A percentile compares a stretch with the other conserved stretches of the same genome.
phyloP scores from a whole-genome alignment of 2,329 filamentous ascomycete species.

The Rosellinia necatrix region DNA sequence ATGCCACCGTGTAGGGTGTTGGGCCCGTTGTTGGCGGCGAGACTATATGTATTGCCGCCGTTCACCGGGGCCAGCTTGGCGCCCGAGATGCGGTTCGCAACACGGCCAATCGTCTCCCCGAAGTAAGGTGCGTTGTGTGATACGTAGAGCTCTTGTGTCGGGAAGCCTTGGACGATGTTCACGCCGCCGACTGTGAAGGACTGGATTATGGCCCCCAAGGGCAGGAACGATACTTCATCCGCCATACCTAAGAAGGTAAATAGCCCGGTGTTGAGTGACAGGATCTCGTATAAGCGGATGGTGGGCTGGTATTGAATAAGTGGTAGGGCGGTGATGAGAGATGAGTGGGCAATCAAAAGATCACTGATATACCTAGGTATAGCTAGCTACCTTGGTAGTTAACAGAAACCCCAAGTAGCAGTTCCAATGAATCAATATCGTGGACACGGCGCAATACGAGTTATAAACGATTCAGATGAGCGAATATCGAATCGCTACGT shows the following conservation, averaged over 20 bases:
- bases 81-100: conserved; percentile 78
- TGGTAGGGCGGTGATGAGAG: no score
- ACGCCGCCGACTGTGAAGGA: conserved; percentile 75
- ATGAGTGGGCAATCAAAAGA: no score
- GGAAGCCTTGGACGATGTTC: conserved; percentile 90
- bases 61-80: conserved; percentile 77
- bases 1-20: conserved; percentile 77
- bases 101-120: conserved; percentile 88
- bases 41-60: conserved; percentile 64
- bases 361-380: no score
- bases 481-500: no score
- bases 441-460: background rate
- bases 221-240: conserved; percentile 66
- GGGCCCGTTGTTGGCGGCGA: conserved; percentile 76
- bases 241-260: conserved; percentile 38
- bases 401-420: background rate
- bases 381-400: no score
- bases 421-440: background rate
- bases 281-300: background rate
- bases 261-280: background rate
- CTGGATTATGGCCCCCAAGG: conserved; percentile 80
- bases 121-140: conserved; percentile 80
- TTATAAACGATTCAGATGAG: background rate
- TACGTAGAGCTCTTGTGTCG: conserved; percentile 74
- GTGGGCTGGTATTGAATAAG: background rate